These are phyloP conservation scores for Aspergillus eucalypticola DNA, from an alignment of 2,329 filamentous ascomycete genomes.

Conservation along the genomic window DNA sequence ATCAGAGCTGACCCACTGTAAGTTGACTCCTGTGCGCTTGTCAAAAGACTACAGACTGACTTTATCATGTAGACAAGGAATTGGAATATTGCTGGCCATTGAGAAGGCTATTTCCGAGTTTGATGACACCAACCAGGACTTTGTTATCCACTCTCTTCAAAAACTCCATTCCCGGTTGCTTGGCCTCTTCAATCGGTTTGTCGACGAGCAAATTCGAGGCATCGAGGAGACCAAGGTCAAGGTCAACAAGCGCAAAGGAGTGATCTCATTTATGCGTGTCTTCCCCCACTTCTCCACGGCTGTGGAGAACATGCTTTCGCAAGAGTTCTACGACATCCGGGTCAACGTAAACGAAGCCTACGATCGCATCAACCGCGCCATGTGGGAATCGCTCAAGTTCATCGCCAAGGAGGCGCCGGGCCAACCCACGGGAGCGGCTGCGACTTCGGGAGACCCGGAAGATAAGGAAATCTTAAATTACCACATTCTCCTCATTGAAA, in stretches of 20 bases:
- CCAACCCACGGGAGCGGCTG: slow-evolving; percentile 54
- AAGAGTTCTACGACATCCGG: slow-evolving; percentile 67
- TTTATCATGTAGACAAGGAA: slow-evolving; percentile 66
- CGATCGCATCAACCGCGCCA: slow-evolving; percentile 82
- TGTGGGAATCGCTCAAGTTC: slow-evolving; percentile 96
- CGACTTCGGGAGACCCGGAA: slow-evolving; percentile 65
- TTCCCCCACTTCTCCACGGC: slow-evolving; percentile 84
- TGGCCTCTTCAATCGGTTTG: slow-evolving; percentile 78
- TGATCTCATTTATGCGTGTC: slow-evolving; percentile 91
- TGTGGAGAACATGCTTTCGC: slow-evolving; percentile 76
- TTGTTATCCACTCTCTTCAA: slow-evolving; percentile 74
- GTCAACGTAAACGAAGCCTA: slow-evolving; percentile 84
- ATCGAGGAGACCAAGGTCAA: slow-evolving; percentile 99
- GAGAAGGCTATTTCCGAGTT: slow-evolving; percentile 78
- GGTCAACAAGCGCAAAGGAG: slow-evolving; percentile 96
- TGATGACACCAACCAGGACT: slow-evolving; percentile 91
- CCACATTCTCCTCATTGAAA: slow-evolving; percentile 95
- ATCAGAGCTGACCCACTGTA: slow-evolving; percentile 77
- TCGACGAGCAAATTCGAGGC: slow-evolving; percentile 90
- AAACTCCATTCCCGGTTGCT: slow-evolving; percentile 75
- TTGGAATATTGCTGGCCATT: slow-evolving; percentile 78
- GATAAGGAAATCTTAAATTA: slow-evolving; percentile 98
- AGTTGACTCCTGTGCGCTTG: slow-evolving; percentile 40
- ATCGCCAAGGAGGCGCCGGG: slow-evolving; percentile 74
- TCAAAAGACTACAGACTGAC: slow-evolving; percentile 20